phyloP scores from a whole-genome alignment of 2,329 filamentous ascomycete species.

The Ascochyta rabiei region DNA sequence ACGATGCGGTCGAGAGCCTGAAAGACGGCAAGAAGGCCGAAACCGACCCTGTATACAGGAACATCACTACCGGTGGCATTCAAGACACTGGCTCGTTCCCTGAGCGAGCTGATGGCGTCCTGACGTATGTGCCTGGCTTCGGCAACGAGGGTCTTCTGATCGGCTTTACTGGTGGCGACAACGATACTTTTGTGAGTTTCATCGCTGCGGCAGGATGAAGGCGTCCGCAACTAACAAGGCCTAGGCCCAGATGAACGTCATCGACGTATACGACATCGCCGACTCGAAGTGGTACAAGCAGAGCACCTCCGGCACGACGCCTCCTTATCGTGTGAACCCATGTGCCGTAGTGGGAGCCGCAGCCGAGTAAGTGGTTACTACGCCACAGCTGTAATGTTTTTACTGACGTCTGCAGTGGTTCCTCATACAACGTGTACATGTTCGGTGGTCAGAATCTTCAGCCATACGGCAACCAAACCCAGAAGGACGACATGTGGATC shows the following conservation, averaged over 20 bases:
- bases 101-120: conserved; percentile 73
- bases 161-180: conserved; percentile 76
- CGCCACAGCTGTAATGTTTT: background rate
- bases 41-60: conserved; percentile 68
- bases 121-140: conserved; percentile 79
- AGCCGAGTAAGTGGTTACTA: conserved; percentile 57
- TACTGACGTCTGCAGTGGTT: conserved; percentile 55
- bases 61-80: conserved; percentile 74
- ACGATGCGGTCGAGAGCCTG: conserved; percentile 65
- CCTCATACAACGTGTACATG: conserved; percentile 78
- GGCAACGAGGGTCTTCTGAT: conserved; percentile 77
- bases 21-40: conserved; percentile 62
- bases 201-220: background rate
- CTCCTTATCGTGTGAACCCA: conserved; percentile 65
- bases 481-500: conserved; percentile 79
- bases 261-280: conserved; percentile 82
- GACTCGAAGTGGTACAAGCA: conserved; percentile 76
- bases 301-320: conserved; percentile 64
- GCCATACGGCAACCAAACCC: conserved; percentile 62
- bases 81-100: conserved; percentile 71
- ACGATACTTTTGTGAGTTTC: conserved; percentile 65
- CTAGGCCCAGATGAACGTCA: conserved; percentile 69
- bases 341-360: conserved; percentile 78
- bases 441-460: conserved; percentile 77
- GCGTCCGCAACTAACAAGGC: conserved; percentile 10